These are phyloP conservation scores for Cyberlindnera bimundalis DNA, from an alignment of 805 yeast species.

Conservation along the genomic window DNA sequence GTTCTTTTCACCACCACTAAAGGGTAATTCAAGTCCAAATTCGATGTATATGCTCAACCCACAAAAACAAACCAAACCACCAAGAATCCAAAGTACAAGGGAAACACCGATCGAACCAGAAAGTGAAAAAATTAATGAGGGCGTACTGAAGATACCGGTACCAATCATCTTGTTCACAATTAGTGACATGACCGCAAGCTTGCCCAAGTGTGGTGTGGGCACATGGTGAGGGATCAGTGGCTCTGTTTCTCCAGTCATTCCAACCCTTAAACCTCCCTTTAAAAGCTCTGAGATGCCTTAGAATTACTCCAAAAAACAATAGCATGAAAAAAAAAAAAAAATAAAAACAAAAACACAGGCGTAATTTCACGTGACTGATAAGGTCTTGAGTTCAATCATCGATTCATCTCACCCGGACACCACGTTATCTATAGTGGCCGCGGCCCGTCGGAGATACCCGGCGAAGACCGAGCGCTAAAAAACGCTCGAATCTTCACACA, in stretches of 20 bases:
- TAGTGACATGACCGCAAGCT: conserved; percentile 31
- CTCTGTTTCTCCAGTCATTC: conserved; percentile 4
- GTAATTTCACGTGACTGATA: no score
- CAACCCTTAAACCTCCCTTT: no score
- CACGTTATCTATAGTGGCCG: no score
- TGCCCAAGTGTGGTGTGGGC: conserved; percentile 19
- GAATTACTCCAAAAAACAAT: no score
- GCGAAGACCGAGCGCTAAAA: no score
- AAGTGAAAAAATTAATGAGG: conserved; percentile 54
- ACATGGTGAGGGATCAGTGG: conserved; percentile 14
- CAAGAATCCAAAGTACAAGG: conserved; percentile 56
- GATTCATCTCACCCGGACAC: no score
- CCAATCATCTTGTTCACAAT: conserved; percentile 71
- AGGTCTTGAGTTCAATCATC: no score
- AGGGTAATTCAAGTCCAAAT: conserved; percentile 61
- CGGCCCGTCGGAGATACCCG: no score
- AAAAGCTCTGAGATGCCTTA: no score
- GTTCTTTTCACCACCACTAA: conserved; percentile 68
- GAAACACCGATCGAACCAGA: conserved; percentile 60
- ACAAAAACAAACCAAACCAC: conserved; percentile 54
- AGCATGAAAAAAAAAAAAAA: no score
- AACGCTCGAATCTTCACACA: no score
- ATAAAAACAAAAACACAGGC: no score
- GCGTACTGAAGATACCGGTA: conserved; percentile 69
- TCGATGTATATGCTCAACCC: conserved; percentile 59